Evolutionary conservation across 2,329 filamentous ascomycete species (phyloP), one percentile per base, ranked within the genome.

Genomic region (Colletotrichum melonis): DNA sequence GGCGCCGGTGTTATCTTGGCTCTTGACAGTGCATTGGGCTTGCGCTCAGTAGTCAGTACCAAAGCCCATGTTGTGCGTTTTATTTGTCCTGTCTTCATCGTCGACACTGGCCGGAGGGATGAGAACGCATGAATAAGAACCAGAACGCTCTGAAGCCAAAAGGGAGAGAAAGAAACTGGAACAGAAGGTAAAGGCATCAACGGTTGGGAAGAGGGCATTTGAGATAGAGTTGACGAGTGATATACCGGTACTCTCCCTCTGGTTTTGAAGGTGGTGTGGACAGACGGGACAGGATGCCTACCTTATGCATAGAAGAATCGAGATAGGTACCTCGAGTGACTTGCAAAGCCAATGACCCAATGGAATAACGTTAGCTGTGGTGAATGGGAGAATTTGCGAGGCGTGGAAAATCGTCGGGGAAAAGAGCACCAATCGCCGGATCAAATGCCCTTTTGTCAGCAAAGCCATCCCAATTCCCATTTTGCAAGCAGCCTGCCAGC

Each of bases 381-480:
- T 35, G 16, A 54, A 35, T 19, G n/a, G 26, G 30, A 12, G 26
- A 38, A 30, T 58, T 60, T 73, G 55, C 38, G 32, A 49, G 38
- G 38, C 9, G 9, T 64, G 70, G 66, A 42, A 69, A 71, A 73
- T 66, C 16, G 19, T 62, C 62, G 67, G 67, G 60, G 62, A 52
- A 66, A 73, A 73, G 35, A 52, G 62, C 62, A 62, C 71, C 67
- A 66, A 73, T 73, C n/a, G 59, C 42, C n/a, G 63, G 59, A 55
- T 9, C 58, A 52, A 46, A 16, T 24, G 4, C 28, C 14, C n/a
- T 55, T 49, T n/a, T 24, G 22, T 28, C 24, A 56, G 54, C 22
- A 28, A 56, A 24, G 54, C 12, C 22, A 56, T 28, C 5, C 52
- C 54, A 56, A 28, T 26, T 28, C 22, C 22, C 54, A 56, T 24